Conservation (phyloP, 164 flowering plant species). For the Piper betle region DNA sequence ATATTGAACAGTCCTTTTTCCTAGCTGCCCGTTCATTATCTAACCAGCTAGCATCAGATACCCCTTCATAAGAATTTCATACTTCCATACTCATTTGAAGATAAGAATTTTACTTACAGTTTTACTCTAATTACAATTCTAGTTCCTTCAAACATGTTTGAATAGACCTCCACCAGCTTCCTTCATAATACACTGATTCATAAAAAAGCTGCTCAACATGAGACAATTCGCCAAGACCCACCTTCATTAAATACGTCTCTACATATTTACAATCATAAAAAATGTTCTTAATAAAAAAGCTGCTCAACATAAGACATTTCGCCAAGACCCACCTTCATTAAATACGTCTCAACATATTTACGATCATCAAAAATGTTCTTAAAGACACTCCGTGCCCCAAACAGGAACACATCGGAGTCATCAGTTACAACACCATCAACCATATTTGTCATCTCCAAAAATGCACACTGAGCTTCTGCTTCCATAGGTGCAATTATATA, state of each 20-base stretch:
- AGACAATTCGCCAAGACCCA: slow-evolving; percentile 10
- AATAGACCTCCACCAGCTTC: no score
- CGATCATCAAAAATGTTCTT: slow-evolving; percentile 95
- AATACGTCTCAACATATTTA: slow-evolving; percentile 93
- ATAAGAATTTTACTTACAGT: no score
- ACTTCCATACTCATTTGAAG: no score
- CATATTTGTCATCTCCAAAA: slow-evolving; percentile 64
- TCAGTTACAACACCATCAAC: slow-evolving; percentile 98
- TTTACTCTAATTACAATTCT: no score
- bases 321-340: slow-evolving; percentile 61
- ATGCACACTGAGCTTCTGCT: slow-evolving; percentile 99
- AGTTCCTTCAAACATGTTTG: no score
- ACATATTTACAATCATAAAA: slow-evolving; percentile 96
- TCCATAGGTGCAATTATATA: slow-evolving; percentile 98
- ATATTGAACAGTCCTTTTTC: no score
- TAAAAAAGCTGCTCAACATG: no score
- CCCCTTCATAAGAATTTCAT: no score
- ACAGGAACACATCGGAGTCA: slow-evolving; percentile 95
- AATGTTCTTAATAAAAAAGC: slow-evolving; percentile 33
- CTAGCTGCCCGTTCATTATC: no score
- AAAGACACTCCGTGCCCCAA: slow-evolving; percentile 88
- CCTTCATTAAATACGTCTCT: slow-evolving; percentile 96
- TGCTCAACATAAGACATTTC: no score
- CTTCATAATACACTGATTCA: no score
- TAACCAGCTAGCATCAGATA: no score